Conservation (phyloP, 768 basidiomycete genomes). For the Termitomyces titanicus region DNA sequence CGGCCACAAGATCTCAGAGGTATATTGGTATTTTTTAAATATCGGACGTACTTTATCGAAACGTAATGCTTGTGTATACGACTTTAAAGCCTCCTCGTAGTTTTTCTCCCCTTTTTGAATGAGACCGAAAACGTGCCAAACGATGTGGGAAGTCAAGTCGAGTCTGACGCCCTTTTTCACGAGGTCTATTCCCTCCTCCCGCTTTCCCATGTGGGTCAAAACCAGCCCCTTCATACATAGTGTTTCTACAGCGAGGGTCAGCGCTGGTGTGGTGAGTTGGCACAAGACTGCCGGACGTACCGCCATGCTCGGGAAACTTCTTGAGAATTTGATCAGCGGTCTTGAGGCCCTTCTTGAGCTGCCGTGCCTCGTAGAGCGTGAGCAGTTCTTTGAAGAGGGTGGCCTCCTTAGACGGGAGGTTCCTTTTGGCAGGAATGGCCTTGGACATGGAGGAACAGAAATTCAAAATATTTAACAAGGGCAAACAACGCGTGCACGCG, state of each 20-base stretch:
- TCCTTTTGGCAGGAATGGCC: constrained; percentile 42
- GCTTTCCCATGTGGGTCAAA: constrained; percentile 72
- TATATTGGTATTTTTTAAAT: background rate
- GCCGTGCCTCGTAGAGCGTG: constrained; percentile 82
- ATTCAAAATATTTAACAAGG: constrained; percentile 22
- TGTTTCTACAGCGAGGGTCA: constrained; percentile 59
- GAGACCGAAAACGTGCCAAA: constrained; percentile 97
- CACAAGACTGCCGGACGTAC: constrained; percentile 41
- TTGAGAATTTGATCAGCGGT: constrained; percentile 92
- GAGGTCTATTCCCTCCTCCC: constrained; percentile 78
- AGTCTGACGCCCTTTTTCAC: constrained; percentile 81
- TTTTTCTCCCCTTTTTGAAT: constrained; percentile 93
- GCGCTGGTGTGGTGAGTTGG: background rate
- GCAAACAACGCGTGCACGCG: constrained; percentile 41
- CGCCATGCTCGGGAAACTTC: constrained; percentile 95
- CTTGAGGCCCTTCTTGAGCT: constrained; percentile 87
- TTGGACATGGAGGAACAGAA: constrained; percentile 32
- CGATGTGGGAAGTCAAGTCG: constrained; percentile 88
- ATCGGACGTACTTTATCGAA: constrained; percentile 74
- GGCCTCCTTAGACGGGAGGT: constrained; percentile 79
- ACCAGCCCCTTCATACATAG: constrained; percentile 95
- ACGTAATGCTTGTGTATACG: constrained; percentile 83
- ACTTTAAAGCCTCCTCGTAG: constrained; percentile 91
- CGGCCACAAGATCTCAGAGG: constrained; percentile 3
- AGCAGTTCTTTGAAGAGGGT: constrained; percentile 84